Evolutionary conservation across 352 stramenopile genomes (phyloP), one percentile per base, ranked within the genome.

Genomic region (Pythium aristosporum): DNA sequence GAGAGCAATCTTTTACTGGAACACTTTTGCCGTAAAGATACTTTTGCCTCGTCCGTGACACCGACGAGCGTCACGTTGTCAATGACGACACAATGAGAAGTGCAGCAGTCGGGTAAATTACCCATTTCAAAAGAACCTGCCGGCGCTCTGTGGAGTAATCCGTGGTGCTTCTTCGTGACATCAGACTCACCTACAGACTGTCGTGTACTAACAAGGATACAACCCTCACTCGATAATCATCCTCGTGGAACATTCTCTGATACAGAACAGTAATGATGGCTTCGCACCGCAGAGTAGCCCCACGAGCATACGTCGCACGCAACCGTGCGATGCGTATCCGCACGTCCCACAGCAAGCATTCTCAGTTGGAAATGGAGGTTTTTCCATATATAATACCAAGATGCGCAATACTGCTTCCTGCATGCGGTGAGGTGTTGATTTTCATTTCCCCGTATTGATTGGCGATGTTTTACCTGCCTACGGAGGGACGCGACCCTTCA

Each of bases 401-500:
- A 41, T 41, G 36, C 12, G 36, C 7, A 7, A 41, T 41, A 7
- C 36, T 41, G 7, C 36, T 12, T 41, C 36, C 12, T 41, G 36
- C 36, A 12, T 12, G 36, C 36, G 7, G 36, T 41, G 36, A 15
- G 2, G 25, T 28, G 25, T 4, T 28, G 25, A 2, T 4, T 28
- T 4, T 28, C 25, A 28, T 28, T 28, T 53, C 47, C 47, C 23
- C 18, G 23, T 55, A 15, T 55, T 41, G 21, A 55, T 15, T 55
- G 49, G 49, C 23, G 49, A 42, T 25, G 25, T 15, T 55, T 42
- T 41, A 55, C 25, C 49, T 25, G 15, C 39, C 49, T 42, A 55
- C 42, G 39, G 39, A 61, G 54, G 42, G 54, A 51, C 54, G 54
- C 54, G 54, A 43, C 54, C 54, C 30, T 61, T 61, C 54, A 50